Percentiles rank a stretch among this genome's conserved stretches.
phyloP scores from a whole-genome alignment of 2,329 filamentous ascomycete species.

The Claviceps sp. region DNA sequence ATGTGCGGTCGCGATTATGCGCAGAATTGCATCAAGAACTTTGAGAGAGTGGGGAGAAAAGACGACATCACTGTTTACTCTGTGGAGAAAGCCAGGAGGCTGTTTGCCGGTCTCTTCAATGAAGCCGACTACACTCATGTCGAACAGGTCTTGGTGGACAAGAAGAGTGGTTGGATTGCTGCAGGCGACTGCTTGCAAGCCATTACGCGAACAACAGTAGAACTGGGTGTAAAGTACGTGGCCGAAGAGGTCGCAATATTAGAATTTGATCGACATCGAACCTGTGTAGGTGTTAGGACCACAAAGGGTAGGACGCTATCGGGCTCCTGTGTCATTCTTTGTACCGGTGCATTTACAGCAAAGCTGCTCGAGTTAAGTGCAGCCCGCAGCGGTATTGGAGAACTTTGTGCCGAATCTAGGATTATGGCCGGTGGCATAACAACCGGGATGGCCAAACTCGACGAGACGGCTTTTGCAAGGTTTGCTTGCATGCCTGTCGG shows the following conservation, averaged over 20 bases:
- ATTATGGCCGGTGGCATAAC: constrained; percentile 47
- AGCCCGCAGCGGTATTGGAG: constrained; percentile 27
- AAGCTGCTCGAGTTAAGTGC: constrained; percentile 40
- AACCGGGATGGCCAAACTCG: constrained; percentile 42
- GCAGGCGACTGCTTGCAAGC: constrained; percentile 43
- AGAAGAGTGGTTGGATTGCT: constrained; percentile 49
- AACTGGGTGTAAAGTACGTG: constrained; percentile 46
- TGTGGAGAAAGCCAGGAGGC: constrained; percentile 29
- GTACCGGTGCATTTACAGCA: constrained; percentile 44
- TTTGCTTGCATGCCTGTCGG: constrained; percentile 37
- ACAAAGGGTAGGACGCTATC: constrained; percentile 27
- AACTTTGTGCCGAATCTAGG: constrained; percentile 37
- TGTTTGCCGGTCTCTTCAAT: constrained; percentile 45
- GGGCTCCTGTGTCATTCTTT: constrained; percentile 39
- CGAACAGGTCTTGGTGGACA: constrained; percentile 47
- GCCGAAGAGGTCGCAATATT: constrained; percentile 35
- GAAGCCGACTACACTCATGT: constrained; percentile 46
- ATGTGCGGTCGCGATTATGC: constrained; percentile 38
- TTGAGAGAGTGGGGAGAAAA: constrained; percentile 28
- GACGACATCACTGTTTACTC: constrained; percentile 30
- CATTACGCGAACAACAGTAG: constrained; percentile 37
- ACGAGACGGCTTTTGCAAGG: constrained; percentile 28
- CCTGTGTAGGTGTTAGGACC: constrained; percentile 35
- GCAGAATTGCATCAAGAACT: constrained; percentile 38
- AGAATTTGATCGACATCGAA: constrained; percentile 29